Evolutionary conservation across 345 rosid species (phyloP), one percentile per base, ranked within the genome.

Genomic region (Ceriops decandra): DNA sequence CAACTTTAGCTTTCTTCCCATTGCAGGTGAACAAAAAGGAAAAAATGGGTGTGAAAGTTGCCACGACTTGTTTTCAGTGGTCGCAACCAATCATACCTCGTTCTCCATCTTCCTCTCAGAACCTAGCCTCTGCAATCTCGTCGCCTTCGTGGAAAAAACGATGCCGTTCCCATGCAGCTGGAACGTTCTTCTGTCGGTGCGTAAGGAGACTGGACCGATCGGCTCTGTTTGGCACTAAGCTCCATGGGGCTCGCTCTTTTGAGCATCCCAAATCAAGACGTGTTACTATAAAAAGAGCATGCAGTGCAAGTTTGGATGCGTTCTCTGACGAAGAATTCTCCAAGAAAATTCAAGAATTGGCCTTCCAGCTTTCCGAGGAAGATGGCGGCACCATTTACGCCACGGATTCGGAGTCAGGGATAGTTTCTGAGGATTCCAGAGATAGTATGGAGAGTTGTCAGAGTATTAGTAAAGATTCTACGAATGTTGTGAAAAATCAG

Each of bases 271-370:
- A 67, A 54, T 61, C 82, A 35, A 80, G 67, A 71, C 62, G 73
- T 2, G 74, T 57, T 17, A 63, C 77, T 3, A 47, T 85, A 21
- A 79, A 60, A 53, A 72, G 89, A 80, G 83, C 83, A 62, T 84
- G 83, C 77, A 86, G 88, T 75, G 88, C 89, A 6, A 80, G 81
- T 83, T 69, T 80, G 19, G 83, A 82, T 56, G 74, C 90, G 8
- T 89, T 84, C 64, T 83, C 87, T 1, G 95, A 89, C 28, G 96
- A 89, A 53, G 97, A 91, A 60, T 91, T 91, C 63, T 86, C 91
- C 11, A 81, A 69, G 68, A 81, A 82, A 63, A 86, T 91, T 57
- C 82, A 85, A 58, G 89, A 86, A 49, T 60, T 88, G 57, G 78
- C 87, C 8, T 84, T 90, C 85, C 83, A 85, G 62, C 73, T 72